Conservation (phyloP, 164 flowering plant species). For the Sedum album region DNA sequence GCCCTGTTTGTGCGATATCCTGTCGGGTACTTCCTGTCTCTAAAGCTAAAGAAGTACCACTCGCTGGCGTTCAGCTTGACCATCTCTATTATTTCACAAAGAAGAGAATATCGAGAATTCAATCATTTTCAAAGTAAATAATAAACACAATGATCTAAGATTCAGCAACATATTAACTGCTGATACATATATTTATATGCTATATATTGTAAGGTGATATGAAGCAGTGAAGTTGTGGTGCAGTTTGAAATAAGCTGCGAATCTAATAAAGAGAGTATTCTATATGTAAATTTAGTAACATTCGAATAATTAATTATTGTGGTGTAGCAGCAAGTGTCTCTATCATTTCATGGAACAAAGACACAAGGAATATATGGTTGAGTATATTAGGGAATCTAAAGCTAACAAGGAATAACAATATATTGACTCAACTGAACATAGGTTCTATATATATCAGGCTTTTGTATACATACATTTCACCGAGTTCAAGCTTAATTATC, state of each 20-base stretch:
- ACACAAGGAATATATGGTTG: neutral
- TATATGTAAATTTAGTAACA: neutral
- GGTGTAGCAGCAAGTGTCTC: neutral
- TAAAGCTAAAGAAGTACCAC: slow-evolving; percentile 91
- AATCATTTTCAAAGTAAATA: no score
- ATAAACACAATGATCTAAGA: no score
- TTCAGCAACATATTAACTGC: no score
- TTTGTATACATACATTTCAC: neutral
- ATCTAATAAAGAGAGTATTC: neutral
- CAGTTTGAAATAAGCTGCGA: neutral
- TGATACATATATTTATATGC: no score
- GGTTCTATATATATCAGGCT: neutral
- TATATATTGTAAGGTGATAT: no score
- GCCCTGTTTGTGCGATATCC: slow-evolving; percentile 72
- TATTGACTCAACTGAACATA: neutral
- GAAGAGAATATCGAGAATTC: neutral
- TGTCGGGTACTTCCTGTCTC: slow-evolving; percentile 73
- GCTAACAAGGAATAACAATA: neutral
- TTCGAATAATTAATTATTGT: neutral
- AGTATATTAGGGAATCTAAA: neutral
- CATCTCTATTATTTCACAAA: slow-evolving; percentile 33
- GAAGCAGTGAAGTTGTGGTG: no score
- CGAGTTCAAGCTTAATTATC: neutral
- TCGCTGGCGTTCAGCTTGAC: slow-evolving; percentile 76
- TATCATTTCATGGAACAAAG: neutral